Evolutionary conservation across 495 filamentous ascomycete genomes (phyloP), one percentile per base, ranked within the genome.

Genomic region (Xylaria curta): DNA sequence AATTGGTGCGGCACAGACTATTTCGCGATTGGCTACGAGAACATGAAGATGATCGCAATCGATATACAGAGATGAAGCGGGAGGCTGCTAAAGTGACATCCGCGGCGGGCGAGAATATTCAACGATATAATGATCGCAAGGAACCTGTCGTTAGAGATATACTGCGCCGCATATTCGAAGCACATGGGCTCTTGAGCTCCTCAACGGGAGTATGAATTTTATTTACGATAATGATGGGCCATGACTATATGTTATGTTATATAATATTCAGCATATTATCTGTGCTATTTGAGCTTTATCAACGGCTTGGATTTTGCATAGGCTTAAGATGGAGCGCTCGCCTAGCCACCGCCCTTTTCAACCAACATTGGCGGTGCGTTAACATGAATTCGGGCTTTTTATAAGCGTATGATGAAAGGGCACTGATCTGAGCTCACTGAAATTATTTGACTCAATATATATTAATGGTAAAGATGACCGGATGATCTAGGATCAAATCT

Each of bases 11-110:
- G 28, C 85, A 87, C 73, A 72, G 78, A 58, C 81, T 87, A 28
- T 85, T 87, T 73, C 78, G 83, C 9, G 84, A 87, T 51, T 86
- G 85, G 85, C 72, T 87, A 21, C 38, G 64, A 10, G 78, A 80
- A 51, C 70, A 75, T 49, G 76, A 76, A 26, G 80, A 74, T 13
- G 85, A 87, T 73, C 65, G 71, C 71, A 69, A 80, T 46, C 59
- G 77, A 28, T 87, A 87, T 74, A 82, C 76, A 21, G 70, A 36
- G 21, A 75, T 75, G 12, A 87, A 87, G 75, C 68, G 78, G 21
- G 78, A 82, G 73, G 76, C 77, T 66, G 81, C 83, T 42, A 75
- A 53, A 49, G 71, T 56, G 36, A 28, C 72, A 56, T 71, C 74
- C 68, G 75, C 66, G 76, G 68, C 62, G 46, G 83, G 79, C n/a